Base-by-base conservation (phyloP, 2,329 filamentous ascomycete genomes). In the Penicillium griseofulvum region DNA sequence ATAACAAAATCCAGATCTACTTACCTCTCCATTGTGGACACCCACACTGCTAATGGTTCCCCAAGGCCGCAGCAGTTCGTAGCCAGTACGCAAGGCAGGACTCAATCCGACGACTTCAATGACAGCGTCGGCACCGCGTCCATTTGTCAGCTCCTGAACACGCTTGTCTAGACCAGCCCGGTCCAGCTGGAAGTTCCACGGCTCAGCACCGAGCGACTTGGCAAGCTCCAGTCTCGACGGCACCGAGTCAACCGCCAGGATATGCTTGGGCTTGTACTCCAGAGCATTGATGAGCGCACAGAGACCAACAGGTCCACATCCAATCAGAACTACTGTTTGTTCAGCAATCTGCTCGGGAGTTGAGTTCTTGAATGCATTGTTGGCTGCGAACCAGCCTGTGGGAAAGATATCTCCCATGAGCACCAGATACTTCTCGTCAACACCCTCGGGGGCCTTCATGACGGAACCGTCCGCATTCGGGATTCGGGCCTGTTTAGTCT, bases 381-480 rank as follows among this genome's bases (percentile, higher is more conserved):
- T 81, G 5, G 89, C 89, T 7, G 90, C 91, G 65, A 92, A 96
- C 75, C 85, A 96, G 8, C 92, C 76, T 0, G 87, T 90, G 1
- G 91, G 91, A 73, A 94, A 96, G 65, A 96, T 95, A 69, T 96
- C 91, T 16, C 90, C 91, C 91, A 96, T 96, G 26, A 96, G 81
- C 7, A 95, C 85, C 46, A 95, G 80, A 34, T 85, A 85, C 60
- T 88, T 83, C 63, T 93, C 87, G 19, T 87, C 83, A 55, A 95
- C 87, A 9, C 81, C 83, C 1, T 83, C 73, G 0, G 89, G 88
- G 0, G 90, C 87, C 66, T 87, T 87, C 68, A 91, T 82, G n/a
- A 87, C 83, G 0, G 90, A 95, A 34, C 85, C 85, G 67, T 96
- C 91, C 11, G 91, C 91, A 52, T 87, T 77, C 0, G 92, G 92